Conservation (phyloP, 73 alveolate genomes). For the Paramecium primaurelia region DNA sequence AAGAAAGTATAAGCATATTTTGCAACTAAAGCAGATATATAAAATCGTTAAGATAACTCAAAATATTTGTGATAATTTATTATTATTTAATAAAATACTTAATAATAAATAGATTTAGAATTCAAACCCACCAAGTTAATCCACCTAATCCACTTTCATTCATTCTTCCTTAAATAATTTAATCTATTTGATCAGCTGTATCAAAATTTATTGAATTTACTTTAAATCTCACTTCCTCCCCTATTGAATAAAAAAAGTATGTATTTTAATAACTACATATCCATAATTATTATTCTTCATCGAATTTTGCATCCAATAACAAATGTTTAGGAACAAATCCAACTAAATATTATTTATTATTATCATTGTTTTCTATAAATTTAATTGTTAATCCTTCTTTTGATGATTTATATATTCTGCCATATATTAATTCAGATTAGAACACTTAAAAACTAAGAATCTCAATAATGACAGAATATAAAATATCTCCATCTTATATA, state of each 20-base stretch:
- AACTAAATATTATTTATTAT: neutral
- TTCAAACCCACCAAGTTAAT: neutral
- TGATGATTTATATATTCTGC: neutral
- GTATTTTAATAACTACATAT: neutral
- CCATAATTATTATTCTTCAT: neutral
- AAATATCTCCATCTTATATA: neutral
- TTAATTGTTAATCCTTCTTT: neutral
- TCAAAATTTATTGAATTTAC: neutral
- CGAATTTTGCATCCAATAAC: neutral
- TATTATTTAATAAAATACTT: neutral
- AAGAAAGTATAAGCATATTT: slow-evolving; percentile 29
- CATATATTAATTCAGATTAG: neutral
- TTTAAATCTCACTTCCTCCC: neutral
- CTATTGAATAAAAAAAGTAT: neutral
- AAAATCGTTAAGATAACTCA: neutral
- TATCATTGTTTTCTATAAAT: neutral
- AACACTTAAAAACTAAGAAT: neutral
- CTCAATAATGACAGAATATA: neutral
- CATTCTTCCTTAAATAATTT: neutral
- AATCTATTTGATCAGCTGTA: neutral
- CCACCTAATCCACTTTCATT: neutral
- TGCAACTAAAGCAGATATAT: neutral
- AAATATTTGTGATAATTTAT: neutral
- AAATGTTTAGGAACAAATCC: neutral
- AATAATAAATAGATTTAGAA: neutral